Percentiles rank a stretch among this genome's conserved stretches.
Evolutionary conservation across 2,329 filamentous ascomycete genomes (phyloP).

Genomic region (Coleophoma eucalyptorum): DNA sequence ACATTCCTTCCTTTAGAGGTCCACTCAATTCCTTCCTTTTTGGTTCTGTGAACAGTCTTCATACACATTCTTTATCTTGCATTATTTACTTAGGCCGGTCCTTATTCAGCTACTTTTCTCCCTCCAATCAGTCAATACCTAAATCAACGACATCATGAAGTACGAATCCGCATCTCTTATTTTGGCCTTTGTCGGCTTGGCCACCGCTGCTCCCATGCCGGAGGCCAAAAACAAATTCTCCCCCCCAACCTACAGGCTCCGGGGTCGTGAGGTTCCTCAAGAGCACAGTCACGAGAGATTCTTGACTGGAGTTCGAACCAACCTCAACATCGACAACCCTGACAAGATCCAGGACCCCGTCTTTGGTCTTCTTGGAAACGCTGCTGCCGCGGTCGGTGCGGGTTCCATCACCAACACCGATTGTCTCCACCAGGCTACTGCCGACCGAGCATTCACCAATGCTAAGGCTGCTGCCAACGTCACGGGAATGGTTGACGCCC

Average conservation of each 20-base stretch:
- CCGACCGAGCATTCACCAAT: constrained; percentile 59
- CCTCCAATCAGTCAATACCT: constrained; percentile 5
- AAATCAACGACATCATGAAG: constrained; percentile 25
- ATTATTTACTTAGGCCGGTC: constrained; percentile 21
- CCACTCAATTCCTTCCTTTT: constrained; percentile 23
- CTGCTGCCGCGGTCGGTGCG: constrained; percentile 42
- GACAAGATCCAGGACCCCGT: constrained; percentile 42
- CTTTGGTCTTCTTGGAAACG: constrained; percentile 49
- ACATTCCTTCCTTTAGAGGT: constrained; percentile 20
- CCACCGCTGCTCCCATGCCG: constrained; percentile 22
- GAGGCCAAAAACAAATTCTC: constrained; percentile 18
- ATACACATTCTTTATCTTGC: constrained; percentile 24
- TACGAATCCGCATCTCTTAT: constrained; percentile 24
- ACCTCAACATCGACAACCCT: constrained; percentile 45
- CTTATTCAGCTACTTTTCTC: constrained; percentile 16
- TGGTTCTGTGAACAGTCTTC: constrained; percentile 27
- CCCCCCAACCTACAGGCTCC: constrained; percentile 24
- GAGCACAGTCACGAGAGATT: constrained; percentile 52
- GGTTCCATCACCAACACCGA: constrained; percentile 47
- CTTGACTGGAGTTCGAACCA: constrained; percentile 38
- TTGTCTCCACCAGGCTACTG: constrained; percentile 55
- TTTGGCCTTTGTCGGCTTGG: constrained; percentile 24
- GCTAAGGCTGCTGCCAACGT: constrained; percentile 52
- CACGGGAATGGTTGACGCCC: constrained; percentile 45
- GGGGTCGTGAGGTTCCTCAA: constrained; percentile 48